Base-by-base conservation (phyloP, 345 rosid species). In the Camelina hispida region DNA sequence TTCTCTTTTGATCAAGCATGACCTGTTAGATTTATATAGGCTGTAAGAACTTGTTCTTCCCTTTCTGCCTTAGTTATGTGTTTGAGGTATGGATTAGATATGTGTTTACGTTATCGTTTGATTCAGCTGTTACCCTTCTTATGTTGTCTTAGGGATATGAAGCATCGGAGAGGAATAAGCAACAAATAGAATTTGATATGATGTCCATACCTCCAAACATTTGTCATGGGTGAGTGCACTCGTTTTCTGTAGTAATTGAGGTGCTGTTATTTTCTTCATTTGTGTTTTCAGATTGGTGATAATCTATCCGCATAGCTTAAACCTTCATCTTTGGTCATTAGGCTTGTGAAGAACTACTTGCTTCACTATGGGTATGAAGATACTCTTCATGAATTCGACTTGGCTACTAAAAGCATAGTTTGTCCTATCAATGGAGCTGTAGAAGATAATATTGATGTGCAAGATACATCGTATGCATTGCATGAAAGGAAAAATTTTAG, bases 341-440 rank as follows among this genome's bases (percentile, higher is more conserved):
- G 98, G 76, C 86, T 94, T 73, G 91, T 94, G 47, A 88, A 89
- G 62, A 84, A 89, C 52, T 94, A 91, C 80, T 83, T 94, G 74
- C 78, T 87, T 76, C 97, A 94, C 82, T 88, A 90, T 74, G 98
- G 97, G 46, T 94, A 91, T 46, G 89, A 91, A 78, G 97, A 90
- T 56, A 91, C 97, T 13, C 91, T 91, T 72, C 82, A 83, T 75
- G 87, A 92, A 60, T 91, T 94, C 77, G 87, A 91, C 76, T 57
- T 85, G 84, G 93, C 92, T 59, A 77, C 87, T 79, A 85, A 81
- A 67, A 88, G 77, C 78, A 82, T 84, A 52, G 72, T 81, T 70
- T 91, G 97, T 81, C 88, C 93, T 16, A 69, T 84, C 61, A 46
- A 34, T 64, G 44, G 81, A 57, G 80, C 88, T 66, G 84, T 75